Evolutionary conservation across 805 yeast genomes (phyloP), one percentile per base, ranked within the genome.

Genomic region (Tetrapisispora taiwanensis): DNA sequence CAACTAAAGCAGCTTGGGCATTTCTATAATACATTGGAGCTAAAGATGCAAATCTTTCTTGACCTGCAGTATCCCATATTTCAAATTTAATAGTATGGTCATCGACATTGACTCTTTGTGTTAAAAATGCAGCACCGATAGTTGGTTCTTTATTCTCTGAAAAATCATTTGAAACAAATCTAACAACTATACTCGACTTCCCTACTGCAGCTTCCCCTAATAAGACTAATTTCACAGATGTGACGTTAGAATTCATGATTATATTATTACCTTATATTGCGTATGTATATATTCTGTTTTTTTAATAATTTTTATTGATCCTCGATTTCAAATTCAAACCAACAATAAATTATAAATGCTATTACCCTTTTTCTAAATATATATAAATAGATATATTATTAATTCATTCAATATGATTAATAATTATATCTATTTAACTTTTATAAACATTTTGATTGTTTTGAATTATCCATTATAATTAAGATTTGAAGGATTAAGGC

Each of bases 171-270:
- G 88, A 80, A 36, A 90, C 97, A 65, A 90, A 90, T 52, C 97
- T 74, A 52, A 90, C 72, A 30, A 90, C 97, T 28, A 90, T 73
- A 6, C 95, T 86, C 4, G 95, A 86, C 61, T 90, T 90, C 43
- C 98, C 98, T 15, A 90, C 98, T 0, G 98, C 98, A 0, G 97
- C 97, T 61, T 90, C 98, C 26, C 98, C 98, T 38, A 90, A 69
- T 34, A 90, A 76, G 8, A 90, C 98, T 46, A 90, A 74, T 65
- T 90, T 90, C 44, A 90, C 95, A 14, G 64, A 56, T 12, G 62
- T 59, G 18, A 59, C 51, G 8, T 60, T 47, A n/a, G 55, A 49
- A 47, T 58, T 59, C 66, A 62, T 60, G 2, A 5, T 31, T 7
- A 6, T 13, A 13, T n/a, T n/a, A n/a, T n/a, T n/a, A n/a, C n/a